Conservation (phyloP, 2,329 filamentous ascomycete genomes). For the Conoideocrella luteorostrata region DNA sequence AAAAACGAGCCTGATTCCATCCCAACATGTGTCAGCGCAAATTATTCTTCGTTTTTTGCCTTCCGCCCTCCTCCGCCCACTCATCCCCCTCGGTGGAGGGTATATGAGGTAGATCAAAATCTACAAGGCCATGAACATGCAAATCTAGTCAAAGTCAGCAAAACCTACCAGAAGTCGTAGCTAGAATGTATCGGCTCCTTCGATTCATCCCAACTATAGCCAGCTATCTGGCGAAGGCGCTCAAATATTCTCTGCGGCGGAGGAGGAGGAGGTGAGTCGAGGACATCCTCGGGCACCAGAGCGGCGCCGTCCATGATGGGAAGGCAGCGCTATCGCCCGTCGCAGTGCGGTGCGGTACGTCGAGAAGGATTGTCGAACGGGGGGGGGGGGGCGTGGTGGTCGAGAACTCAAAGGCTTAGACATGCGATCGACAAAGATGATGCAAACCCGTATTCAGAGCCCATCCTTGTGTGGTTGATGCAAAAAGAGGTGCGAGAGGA, state of each 20-base stretch:
- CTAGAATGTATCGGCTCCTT: conserved; percentile 54
- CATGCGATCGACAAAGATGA: conserved; percentile 19
- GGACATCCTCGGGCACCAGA: conserved; percentile 45
- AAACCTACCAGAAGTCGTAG: conserved; percentile 79
- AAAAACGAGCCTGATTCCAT: conserved; percentile 51
- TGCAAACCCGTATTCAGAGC: conserved; percentile 18
- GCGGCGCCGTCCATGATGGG: conserved; percentile 45
- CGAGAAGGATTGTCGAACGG: neutral
- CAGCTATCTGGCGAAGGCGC: conserved; percentile 64
- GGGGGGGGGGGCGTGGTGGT: neutral
- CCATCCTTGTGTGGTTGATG: conserved; percentile 24
- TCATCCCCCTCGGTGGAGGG: neutral
- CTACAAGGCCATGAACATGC: neutral
- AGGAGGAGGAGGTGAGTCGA: conserved; percentile 61
- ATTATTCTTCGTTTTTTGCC: neutral
- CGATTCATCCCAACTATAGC: conserved; percentile 71
- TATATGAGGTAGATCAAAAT: neutral
- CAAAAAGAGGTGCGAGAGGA: conserved; percentile 2
- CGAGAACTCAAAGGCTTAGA: conserved; percentile 17
- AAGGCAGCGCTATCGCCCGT: conserved; percentile 10
- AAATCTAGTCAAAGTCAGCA: neutral
- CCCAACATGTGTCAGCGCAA: conserved; percentile 4
- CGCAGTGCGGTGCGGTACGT: neutral
- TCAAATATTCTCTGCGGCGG: conserved; percentile 64
- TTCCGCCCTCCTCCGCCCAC: neutral